Evolutionary conservation across 2,329 filamentous ascomycete species (phyloP).

Genomic region (Neonectria punicea): DNA sequence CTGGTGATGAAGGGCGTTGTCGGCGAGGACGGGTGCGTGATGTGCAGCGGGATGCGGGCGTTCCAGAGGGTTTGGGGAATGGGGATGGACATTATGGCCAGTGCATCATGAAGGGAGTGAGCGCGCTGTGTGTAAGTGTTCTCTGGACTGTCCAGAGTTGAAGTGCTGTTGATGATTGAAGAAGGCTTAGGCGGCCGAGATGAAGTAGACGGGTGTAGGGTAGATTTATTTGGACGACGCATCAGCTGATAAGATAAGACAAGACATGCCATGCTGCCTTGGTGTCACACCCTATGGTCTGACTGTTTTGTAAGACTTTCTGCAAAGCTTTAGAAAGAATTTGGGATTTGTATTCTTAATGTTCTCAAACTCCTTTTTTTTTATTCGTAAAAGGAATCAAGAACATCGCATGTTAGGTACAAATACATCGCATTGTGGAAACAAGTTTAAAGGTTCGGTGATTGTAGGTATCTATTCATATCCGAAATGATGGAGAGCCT

Average conservation of each 20-base stretch:
- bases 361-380: no score
- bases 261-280: constrained; percentile 1
- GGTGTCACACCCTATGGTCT: neutral
- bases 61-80: constrained; percentile 64
- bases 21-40: constrained; percentile 61
- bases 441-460: no score
- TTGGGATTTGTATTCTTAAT: no score
- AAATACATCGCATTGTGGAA: neutral
- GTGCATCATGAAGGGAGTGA: constrained; percentile 28
- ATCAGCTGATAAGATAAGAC: constrained; percentile 19
- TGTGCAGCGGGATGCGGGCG: constrained; percentile 63
- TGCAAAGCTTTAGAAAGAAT: no score
- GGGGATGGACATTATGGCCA: constrained; percentile 40
- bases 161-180: neutral
- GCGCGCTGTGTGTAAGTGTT: neutral
- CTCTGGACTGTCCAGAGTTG: neutral
- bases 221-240: constrained; percentile 2
- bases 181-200: neutral
- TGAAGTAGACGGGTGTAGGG: constrained; percentile 12
- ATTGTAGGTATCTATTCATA: neutral
- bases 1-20: constrained; percentile 62
- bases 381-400: no score
- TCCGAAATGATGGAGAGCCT: constrained; percentile 19
- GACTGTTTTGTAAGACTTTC: neutral
- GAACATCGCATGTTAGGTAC: no score